Base-by-base conservation (phyloP, 2,329 filamentous ascomycete genomes). In the Scedosporium aurantiacum region DNA sequence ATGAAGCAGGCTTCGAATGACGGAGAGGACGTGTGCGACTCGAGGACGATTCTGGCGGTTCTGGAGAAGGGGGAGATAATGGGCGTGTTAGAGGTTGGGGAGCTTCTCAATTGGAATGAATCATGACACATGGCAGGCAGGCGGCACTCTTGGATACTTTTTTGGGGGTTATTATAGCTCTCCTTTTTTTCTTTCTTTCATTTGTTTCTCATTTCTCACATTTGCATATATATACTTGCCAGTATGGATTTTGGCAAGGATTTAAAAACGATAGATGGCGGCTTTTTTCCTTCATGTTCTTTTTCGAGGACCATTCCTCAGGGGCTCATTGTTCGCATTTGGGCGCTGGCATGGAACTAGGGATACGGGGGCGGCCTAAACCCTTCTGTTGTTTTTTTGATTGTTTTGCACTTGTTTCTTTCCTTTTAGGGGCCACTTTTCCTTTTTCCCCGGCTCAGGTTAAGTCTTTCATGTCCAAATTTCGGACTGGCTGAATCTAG, bases 11-110 rank as follows among this genome's bases (percentile, higher is more conserved):
- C 69, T 63, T 69, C 68, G 10, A 69, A 70, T 8, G 69, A 68
- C 18, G 70, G 72, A 45, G 70, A 71, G 43, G 69, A 67, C 27
- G 64, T 68, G 54, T 76, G 73, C 64, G 67, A 70, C 5, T 71
- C 76, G 43, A 75, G 79, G 59, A 76, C 76, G 0, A 71, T 84
- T 10, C 65, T 83, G 1, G 80, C 76, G 0, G 73, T 80, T 3
- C 70, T 80, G 52, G 64, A 78, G 3, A 70, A 72, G 12, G 76
- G 75, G 0, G 74, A 78, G 59, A 72, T 80, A 28, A 70, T 78
- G 5, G 81, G 80, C 6, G 75, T 83, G 43, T 63, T 83, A 52
- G 81, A 84, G 68, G 76, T 79, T 8, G 76, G 72, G 52, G 70
- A 70, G 59, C 66, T 78, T 5, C 62, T 76, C 21, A 65, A 63